Percentiles rank a stretch among this genome's conserved stretches.
Conservation (phyloP, 2,329 filamentous ascomycete species). For the Aspergillus sp. region DNA sequence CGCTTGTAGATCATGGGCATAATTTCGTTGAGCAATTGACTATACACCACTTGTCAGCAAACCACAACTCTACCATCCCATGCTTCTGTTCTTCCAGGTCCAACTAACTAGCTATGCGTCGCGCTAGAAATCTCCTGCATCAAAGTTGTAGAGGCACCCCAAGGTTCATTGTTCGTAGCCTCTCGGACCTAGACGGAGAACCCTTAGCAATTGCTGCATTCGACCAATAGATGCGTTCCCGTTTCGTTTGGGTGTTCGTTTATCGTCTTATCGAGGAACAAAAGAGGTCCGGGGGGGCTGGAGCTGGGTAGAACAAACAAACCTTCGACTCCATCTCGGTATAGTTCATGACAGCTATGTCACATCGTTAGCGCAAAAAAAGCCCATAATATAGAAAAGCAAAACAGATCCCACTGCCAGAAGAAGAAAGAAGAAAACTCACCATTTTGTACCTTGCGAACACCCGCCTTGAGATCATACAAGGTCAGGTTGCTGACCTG, state of each 20-base stretch:
- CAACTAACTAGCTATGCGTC: constrained; percentile 89
- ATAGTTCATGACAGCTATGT: constrained; percentile 88
- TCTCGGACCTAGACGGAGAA: constrained; percentile 66
- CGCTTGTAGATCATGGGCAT: constrained; percentile 99
- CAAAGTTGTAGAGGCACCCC: constrained; percentile 72
- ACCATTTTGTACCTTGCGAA: constrained; percentile 97
- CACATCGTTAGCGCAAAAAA: background rate
- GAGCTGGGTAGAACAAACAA: constrained; percentile 11
- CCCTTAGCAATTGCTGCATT: background rate
- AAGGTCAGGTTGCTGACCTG: constrained; percentile 85
- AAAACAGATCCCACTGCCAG: background rate
- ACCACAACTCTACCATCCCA: background rate
- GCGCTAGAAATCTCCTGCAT: constrained; percentile 99
- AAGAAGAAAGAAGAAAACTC: constrained; percentile 21
- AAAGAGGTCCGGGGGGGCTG: constrained; percentile 3
- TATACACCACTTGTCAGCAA: constrained; percentile 33
- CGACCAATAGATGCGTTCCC: too few species aligned
- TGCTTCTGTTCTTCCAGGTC: too few species aligned
- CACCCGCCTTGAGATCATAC: constrained; percentile 91
- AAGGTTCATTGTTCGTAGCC: constrained; percentile 98
- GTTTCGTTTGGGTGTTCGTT: too few species aligned
- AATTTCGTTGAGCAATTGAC: constrained; percentile 94
- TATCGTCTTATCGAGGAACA: background rate
- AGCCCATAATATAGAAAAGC: background rate
- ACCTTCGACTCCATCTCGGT: constrained; percentile 80